phyloP scores from a whole-genome alignment of 2,329 filamentous ascomycete species.

The Neonectria punicea region DNA sequence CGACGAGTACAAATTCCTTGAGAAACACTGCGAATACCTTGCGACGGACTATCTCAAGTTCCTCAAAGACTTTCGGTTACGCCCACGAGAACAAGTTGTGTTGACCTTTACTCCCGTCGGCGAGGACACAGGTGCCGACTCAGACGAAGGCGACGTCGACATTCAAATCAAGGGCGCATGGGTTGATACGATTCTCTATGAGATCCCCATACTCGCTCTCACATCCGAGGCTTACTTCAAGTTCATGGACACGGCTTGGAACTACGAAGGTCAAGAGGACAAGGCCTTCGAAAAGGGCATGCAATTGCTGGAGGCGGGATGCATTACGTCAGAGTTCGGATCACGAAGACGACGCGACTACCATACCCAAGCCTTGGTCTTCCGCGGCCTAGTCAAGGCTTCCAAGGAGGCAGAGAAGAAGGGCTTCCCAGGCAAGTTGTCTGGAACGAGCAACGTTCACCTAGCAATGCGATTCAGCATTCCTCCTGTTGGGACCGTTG shows the following conservation, averaged over 20 bases:
- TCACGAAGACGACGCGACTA: constrained; percentile 91
- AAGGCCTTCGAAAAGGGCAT: constrained; percentile 85
- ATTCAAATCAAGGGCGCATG: constrained; percentile 84
- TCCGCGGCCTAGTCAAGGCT: constrained; percentile 85
- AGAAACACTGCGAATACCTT: constrained; percentile 83
- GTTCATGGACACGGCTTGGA: constrained; percentile 95
- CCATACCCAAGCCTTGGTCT: constrained; percentile 91
- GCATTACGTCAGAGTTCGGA: constrained; percentile 93
- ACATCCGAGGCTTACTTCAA: constrained; percentile 98
- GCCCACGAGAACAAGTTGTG: constrained; percentile 81
- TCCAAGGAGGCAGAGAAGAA: constrained; percentile 74
- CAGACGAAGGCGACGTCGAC: constrained; percentile 78
- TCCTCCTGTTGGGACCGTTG: constrained; percentile 84
- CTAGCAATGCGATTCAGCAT: constrained; percentile 93
- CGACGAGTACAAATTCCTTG: constrained; percentile 84
- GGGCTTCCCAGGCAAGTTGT: constrained; percentile 77
- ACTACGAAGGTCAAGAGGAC: constrained; percentile 85
- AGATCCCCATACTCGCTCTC: constrained; percentile 91
- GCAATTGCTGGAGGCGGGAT: constrained; percentile 81
- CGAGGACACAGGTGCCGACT: constrained; percentile 69
- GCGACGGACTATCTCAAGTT: constrained; percentile 81
- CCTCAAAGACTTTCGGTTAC: constrained; percentile 82
- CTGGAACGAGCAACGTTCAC: constrained; percentile 96
- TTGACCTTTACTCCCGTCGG: constrained; percentile 71
- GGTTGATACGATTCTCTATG: constrained; percentile 97